phyloP scores from a whole-genome alignment of 2,329 filamentous ascomycete genomes.

The Penicillium fuscoglaucum region DNA sequence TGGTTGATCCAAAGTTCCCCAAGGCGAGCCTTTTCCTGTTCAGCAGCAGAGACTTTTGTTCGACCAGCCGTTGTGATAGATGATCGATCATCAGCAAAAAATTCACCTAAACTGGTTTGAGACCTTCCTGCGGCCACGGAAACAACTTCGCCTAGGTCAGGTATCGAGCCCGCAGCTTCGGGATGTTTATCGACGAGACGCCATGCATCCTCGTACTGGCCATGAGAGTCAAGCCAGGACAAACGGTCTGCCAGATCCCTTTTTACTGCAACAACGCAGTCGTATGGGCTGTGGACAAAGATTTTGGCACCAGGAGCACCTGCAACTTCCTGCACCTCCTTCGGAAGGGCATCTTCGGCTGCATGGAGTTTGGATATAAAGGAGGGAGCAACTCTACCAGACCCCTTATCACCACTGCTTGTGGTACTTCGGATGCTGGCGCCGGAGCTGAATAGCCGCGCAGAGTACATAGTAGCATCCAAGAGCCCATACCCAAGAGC shows the following conservation, averaged over 20 bases:
- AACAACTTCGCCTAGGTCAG: slow-evolving; percentile 39
- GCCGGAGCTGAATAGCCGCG: slow-evolving; percentile 79
- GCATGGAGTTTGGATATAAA: slow-evolving; percentile 56
- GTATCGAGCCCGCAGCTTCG: slow-evolving; percentile 56
- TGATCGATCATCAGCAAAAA: slow-evolving; percentile 70
- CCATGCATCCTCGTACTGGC: slow-evolving; percentile 84
- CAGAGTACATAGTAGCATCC: slow-evolving; percentile 87
- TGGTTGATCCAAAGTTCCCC: slow-evolving; percentile 93
- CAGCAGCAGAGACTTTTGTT: slow-evolving; percentile 63
- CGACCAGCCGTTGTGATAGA: slow-evolving; percentile 62
- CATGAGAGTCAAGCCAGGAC: slow-evolving; percentile 77
- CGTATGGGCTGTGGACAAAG: slow-evolving; percentile 94
- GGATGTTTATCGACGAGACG: slow-evolving; percentile 85
- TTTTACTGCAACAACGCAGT: slow-evolving; percentile 89
- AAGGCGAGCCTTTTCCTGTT: slow-evolving; percentile 85
- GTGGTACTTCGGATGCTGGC: slow-evolving; percentile 69
- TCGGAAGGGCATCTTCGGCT: slow-evolving; percentile 38
- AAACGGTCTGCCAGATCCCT: slow-evolving; percentile 84
- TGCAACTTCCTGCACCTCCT: slow-evolving; percentile 51
- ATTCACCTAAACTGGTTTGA: slow-evolving; percentile 58
- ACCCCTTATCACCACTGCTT: slow-evolving; percentile 58
- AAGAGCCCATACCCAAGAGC: slow-evolving; percentile 74
- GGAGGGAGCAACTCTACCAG: slow-evolving; percentile 52
- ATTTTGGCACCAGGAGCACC: slow-evolving; percentile 69
- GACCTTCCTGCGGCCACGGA: slow-evolving; percentile 36